A percentile compares a stretch with the other conserved stretches of the same genome.
Evolutionary conservation across 202 grass and related monocot genomes (phyloP).

Genomic region (Zoysia matrella): DNA sequence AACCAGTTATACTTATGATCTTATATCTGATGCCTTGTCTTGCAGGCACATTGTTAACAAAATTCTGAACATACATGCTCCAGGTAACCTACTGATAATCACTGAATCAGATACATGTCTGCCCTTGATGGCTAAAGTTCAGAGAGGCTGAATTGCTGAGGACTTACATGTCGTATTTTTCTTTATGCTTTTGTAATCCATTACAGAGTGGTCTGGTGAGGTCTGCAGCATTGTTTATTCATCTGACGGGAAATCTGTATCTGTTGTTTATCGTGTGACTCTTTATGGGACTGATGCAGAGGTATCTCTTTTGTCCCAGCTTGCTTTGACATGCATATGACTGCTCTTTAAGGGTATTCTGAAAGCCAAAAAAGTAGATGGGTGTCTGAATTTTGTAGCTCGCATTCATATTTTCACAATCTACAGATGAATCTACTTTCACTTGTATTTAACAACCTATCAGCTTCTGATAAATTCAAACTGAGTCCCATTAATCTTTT

Average conservation of each 20-base stretch:
- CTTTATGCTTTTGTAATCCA: slow-evolving; percentile 23
- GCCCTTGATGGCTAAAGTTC: background rate
- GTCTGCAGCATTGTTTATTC: slow-evolving; percentile 83
- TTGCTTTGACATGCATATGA: slow-evolving; percentile 16
- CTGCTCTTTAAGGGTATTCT: background rate
- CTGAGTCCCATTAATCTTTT: background rate
- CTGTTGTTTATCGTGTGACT: slow-evolving; percentile 88
- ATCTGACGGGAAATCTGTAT: slow-evolving; percentile 73
- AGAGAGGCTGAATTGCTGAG: slow-evolving; percentile 17
- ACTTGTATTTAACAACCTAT: background rate
- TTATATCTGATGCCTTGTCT: slow-evolving; percentile 33
- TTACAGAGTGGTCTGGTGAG: slow-evolving; percentile 92
- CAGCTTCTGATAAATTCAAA: background rate
- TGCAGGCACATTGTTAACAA: slow-evolving; percentile 94
- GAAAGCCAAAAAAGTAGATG: slow-evolving; percentile 1
- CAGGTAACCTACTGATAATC: slow-evolving; percentile 47
- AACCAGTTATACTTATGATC: background rate
- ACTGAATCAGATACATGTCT: slow-evolving; percentile 13
- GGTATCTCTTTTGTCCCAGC: slow-evolving; percentile 51
- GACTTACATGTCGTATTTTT: slow-evolving; percentile 27
- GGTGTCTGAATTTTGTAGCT: background rate
- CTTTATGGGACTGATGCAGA: slow-evolving; percentile 91
- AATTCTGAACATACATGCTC: slow-evolving; percentile 81
- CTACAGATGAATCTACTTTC: slow-evolving; percentile 18
- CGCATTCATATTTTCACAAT: slow-evolving; percentile 27